These are phyloP conservation scores for Lipomyces orientalis DNA, from an alignment of 805 yeast species.

Conservation along the genomic window DNA sequence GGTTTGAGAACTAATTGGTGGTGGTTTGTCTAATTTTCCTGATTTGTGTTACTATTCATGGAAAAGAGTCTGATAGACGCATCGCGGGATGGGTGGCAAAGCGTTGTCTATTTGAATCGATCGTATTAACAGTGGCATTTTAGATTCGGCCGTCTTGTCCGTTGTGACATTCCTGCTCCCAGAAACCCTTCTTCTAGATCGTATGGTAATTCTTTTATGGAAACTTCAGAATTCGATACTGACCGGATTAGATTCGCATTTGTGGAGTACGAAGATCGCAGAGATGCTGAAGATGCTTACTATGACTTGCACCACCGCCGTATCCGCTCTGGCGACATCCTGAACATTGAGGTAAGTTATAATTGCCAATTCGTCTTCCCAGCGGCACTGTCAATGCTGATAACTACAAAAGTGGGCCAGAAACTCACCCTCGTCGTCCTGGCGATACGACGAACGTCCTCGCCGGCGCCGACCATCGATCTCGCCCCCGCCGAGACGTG, in stretches of 20 bases:
- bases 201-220: conserved; percentile 22
- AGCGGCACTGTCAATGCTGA: not conserved
- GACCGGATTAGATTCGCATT: conserved; percentile 40
- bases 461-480: conserved; percentile 28
- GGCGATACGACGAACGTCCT: conserved; percentile 37
- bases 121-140: not conserved
- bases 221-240: not conserved
- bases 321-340: conserved; percentile 40
- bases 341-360: conserved; percentile 39
- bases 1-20: not conserved
- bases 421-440: conserved; percentile 36
- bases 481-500: conserved; percentile 31
- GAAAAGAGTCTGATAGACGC: not conserved
- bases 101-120: not conserved
- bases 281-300: conserved; percentile 47
- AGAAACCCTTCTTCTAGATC: conserved; percentile 36
- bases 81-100: conserved; percentile 1
- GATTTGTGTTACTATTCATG: not conserved
- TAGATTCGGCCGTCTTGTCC: conserved; percentile 42
- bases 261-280: conserved; percentile 43
- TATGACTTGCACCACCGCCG: conserved; percentile 43
- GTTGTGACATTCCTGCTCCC: conserved; percentile 45
- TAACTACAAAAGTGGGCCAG: conserved; percentile 34
- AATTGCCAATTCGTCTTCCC: not conserved
- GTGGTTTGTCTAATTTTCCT: not conserved